phyloP scores from a whole-genome alignment of 2,329 filamentous ascomycete species.

The Scedosporium boydii region DNA sequence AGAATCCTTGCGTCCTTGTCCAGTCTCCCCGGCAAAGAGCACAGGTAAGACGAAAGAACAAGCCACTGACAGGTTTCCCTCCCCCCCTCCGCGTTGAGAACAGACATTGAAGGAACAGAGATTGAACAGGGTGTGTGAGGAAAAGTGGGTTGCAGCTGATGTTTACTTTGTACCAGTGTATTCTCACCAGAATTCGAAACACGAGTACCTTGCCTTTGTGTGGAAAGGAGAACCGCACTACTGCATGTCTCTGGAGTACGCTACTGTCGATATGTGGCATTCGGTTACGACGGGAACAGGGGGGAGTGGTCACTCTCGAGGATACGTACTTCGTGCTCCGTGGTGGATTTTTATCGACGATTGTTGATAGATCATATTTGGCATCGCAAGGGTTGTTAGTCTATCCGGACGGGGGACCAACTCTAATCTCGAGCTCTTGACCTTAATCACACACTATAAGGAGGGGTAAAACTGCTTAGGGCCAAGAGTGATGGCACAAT shows the following conservation, averaged over 20 bases:
- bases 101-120: not conserved
- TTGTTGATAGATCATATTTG: not conserved
- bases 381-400: not conserved
- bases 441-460: not conserved
- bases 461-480: not conserved
- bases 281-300: not conserved
- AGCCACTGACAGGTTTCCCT: not conserved
- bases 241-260: not conserved
- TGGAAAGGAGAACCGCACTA: not conserved
- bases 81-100: not conserved
- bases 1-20: not conserved
- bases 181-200: conserved; percentile 1
- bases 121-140: not conserved
- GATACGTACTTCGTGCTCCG: too few species aligned
- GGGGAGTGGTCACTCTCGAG: too few species aligned
- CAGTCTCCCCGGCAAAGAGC: not conserved
- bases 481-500: too few species aligned
- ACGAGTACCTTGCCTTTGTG: not conserved
- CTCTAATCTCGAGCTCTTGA: not conserved
- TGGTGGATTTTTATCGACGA: too few species aligned
- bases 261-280: not conserved
- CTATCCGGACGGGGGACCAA: not conserved
- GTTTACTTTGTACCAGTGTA: not conserved
- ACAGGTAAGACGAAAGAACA: not conserved
- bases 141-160: not conserved